Evolutionary conservation across 2,329 filamentous ascomycete genomes (phyloP), one percentile per base, ranked within the genome.

Genomic region (Esteya vermicola): DNA sequence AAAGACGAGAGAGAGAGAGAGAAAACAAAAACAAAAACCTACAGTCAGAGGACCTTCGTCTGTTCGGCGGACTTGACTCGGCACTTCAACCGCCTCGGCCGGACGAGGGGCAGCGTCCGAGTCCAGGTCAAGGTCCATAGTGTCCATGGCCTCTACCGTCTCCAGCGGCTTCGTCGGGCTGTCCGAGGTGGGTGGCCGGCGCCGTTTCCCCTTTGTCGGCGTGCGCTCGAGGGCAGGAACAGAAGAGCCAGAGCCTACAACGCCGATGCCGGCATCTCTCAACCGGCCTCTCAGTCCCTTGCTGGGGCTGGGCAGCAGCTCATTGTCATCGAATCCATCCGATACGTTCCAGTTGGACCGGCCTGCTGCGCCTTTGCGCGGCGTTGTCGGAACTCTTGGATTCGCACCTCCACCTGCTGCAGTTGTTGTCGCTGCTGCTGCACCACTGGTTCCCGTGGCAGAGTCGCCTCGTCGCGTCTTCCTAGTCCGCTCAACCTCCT

Each of bases 281-380:
- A 47, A 38, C 47, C 59, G 47, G 52, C 54, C 38, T 3, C 62
- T 57, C 38, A 65, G 61, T 1, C 61, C 63, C 48, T 71, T 74
- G 51, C 58, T 68, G 1, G 72, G 72, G 41, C 72, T 76, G 6
- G 57, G 53, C 8, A 64, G 61, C 40, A 74, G 62, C 45, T 76
- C 72, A 46, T 74, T 62, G 44, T 84, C 75, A 44, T 88, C 81
- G 50, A 91, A 91, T 0, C 84, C 84, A 57, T 91, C 84, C 2
- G 80, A 70, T 37, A 81, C 62, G 1, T 69, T 65, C 58, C 72
- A 72, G 1, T 70, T 75, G 22, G 65, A 57, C 1, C 48, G 78
- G 16, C 37, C 45, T 4, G 40, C 38, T 1, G 41, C 33, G 12
- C 33, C 37, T 51, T 68, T 82, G 3, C 78, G 78, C 0, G 81